Percentiles rank a stretch among this genome's conserved stretches.
phyloP scores from a whole-genome alignment of 257 asterid species.

The Solanum stenotomum region DNA sequence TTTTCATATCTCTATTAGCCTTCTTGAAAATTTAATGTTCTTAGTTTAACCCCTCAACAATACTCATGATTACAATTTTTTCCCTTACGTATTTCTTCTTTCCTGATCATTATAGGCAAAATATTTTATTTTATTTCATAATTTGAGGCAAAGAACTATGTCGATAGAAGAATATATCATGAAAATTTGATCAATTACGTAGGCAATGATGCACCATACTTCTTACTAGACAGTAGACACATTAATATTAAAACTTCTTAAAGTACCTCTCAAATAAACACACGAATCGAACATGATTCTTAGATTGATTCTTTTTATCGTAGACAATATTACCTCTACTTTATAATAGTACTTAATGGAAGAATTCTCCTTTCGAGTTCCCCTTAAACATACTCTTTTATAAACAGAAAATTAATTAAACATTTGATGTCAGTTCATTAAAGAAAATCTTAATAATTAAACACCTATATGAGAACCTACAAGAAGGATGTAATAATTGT shows the following conservation, averaged over 20 bases:
- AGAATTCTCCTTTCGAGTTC: not conserved
- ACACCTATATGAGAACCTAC: not conserved
- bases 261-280: not conserved
- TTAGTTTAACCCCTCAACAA: not conserved
- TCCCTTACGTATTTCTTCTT: not conserved
- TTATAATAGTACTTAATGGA: not conserved
- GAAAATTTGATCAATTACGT: not conserved
- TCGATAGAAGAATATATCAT: not conserved
- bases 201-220: not conserved
- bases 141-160: not conserved
- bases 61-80: no score
- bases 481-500: conserved; percentile 29
- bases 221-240: not conserved
- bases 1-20: not conserved
- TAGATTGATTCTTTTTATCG: not conserved
- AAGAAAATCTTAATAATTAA: not conserved
- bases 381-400: not conserved
- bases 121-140: not conserved
- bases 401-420: not conserved
- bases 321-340: not conserved
- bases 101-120: not conserved
- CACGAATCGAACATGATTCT: not conserved
- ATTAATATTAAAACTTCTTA: not conserved
- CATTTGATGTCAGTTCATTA: not conserved
- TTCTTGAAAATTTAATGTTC: not conserved